phyloP scores from a whole-genome alignment of 352 stramenopile species.

The Globisporangium middletonii region DNA sequence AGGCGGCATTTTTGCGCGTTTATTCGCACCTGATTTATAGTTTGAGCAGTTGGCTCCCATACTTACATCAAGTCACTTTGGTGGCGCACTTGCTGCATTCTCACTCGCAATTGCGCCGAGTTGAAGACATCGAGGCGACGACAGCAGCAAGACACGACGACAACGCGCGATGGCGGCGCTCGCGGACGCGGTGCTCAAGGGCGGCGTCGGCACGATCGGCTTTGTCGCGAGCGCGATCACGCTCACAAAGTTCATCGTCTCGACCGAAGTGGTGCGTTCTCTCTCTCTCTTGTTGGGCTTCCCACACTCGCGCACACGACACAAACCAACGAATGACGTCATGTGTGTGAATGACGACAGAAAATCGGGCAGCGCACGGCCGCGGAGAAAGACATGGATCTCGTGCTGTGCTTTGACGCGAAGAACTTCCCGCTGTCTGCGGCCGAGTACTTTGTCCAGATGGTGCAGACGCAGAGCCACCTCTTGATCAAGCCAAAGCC shows the following conservation, averaged over 20 bases:
- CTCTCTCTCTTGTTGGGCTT: conserved; percentile 2
- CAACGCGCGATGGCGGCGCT: conserved; percentile 38
- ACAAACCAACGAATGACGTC: background rate
- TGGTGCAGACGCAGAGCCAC: conserved; percentile 56
- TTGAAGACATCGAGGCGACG: background rate
- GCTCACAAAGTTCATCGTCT: conserved; percentile 78
- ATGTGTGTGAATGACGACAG: conserved; percentile 15
- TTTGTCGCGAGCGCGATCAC: conserved; percentile 70
- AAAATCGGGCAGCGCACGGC: conserved; percentile 46
- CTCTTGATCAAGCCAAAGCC: conserved; percentile 44
- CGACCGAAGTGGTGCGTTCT: conserved; percentile 51
- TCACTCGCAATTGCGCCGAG: background rate
- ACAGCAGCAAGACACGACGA: background rate
- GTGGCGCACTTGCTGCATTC: background rate
- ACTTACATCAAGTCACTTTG: background rate
- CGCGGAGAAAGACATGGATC: conserved; percentile 56
- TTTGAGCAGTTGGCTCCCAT: background rate
- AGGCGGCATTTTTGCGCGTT: background rate
- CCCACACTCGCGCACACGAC: background rate
- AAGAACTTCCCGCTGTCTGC: conserved; percentile 42
- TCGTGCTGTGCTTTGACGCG: conserved; percentile 68
- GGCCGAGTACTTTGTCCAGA: conserved; percentile 64
- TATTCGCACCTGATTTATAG: background rate
- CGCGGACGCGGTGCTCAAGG: conserved; percentile 58
- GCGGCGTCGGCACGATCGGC: conserved; percentile 58